phyloP scores from a whole-genome alignment of 2,329 filamentous ascomycete species.

The Claviceps sp. region DNA sequence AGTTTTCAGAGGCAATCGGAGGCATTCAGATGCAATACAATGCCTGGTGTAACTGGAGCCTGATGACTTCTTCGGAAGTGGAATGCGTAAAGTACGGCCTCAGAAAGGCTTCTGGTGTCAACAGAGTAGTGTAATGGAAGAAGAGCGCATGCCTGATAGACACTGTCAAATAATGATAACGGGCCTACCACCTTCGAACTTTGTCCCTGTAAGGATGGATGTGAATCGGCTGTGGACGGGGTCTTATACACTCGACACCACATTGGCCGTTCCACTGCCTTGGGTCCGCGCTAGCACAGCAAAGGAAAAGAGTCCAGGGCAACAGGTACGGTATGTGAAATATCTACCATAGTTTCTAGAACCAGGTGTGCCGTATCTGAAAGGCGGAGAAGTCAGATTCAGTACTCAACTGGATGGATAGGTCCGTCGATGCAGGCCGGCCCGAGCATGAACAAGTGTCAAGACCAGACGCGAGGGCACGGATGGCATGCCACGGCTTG shows the following conservation, averaged over 20 bases:
- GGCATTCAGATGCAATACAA: conserved; percentile 1
- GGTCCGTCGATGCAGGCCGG: neutral
- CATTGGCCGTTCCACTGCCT: conserved; percentile 2
- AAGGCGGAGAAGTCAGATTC: neutral
- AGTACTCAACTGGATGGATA: neutral
- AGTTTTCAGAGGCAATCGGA: conserved; percentile 5
- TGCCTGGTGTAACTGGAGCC: conserved; percentile 1
- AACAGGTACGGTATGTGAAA: neutral
- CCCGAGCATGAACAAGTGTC: neutral
- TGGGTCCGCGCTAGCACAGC: conserved; percentile 2
- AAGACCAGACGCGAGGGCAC: conserved; percentile 4
- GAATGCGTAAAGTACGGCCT: neutral
- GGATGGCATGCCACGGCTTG: conserved; percentile 3
- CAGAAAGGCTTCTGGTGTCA: neutral
- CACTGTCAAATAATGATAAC: neutral
- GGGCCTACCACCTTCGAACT: neutral
- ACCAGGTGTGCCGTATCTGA: neutral
- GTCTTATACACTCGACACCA: conserved; percentile 8
- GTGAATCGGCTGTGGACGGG: conserved; percentile 3
- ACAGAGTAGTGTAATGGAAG: neutral
- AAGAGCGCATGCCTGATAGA: neutral
- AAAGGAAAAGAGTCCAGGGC: conserved; percentile 1
- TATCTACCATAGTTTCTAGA: neutral
- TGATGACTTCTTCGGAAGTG: neutral
- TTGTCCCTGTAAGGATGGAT: neutral